Conservation (phyloP, 768 basidiomycete genomes). For the Suillus decipiens region DNA sequence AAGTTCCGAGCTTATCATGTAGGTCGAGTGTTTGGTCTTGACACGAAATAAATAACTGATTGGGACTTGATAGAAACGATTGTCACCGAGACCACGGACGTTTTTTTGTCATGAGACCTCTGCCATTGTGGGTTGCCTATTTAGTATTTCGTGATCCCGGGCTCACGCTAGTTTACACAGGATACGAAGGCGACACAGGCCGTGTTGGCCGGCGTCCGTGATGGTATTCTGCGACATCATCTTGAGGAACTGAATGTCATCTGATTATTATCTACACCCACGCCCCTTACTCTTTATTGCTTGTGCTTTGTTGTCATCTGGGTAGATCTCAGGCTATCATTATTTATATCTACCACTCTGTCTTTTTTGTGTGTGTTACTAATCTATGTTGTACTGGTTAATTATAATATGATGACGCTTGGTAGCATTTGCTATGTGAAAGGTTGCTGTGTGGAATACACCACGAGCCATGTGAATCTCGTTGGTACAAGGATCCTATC, state of each 20-base stretch:
- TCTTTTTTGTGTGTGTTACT: background rate
- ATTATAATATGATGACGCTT: background rate
- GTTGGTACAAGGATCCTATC: background rate
- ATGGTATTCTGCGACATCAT: conserved; percentile 38
- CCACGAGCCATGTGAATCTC: background rate
- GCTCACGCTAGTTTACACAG: conserved; percentile 21
- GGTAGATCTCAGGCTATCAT: background rate
- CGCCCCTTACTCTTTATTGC: background rate
- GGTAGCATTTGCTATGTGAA: background rate
- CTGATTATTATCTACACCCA: conserved; percentile 11
- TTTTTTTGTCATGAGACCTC: conserved; percentile 74
- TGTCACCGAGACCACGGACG: conserved; percentile 56
- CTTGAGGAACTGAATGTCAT: conserved; percentile 34
- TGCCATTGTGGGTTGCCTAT: conserved; percentile 54
- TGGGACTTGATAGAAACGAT: conserved; percentile 43
- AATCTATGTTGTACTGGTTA: conserved; percentile 2
- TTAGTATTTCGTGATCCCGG: background rate
- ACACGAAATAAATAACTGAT: background rate
- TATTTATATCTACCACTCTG: conserved; percentile 5
- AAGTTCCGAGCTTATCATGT: conserved; percentile 68
- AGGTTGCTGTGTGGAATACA: background rate
- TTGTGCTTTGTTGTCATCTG: background rate
- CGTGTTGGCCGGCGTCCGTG: conserved; percentile 43
- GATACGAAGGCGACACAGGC: conserved; percentile 41
- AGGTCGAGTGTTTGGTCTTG: conserved; percentile 22